Percentiles rank a stretch among this genome's conserved stretches.
These are phyloP conservation scores for Diaporthe citriasiana DNA, from an alignment of 2,329 filamentous ascomycete species.

Conservation along the genomic window DNA sequence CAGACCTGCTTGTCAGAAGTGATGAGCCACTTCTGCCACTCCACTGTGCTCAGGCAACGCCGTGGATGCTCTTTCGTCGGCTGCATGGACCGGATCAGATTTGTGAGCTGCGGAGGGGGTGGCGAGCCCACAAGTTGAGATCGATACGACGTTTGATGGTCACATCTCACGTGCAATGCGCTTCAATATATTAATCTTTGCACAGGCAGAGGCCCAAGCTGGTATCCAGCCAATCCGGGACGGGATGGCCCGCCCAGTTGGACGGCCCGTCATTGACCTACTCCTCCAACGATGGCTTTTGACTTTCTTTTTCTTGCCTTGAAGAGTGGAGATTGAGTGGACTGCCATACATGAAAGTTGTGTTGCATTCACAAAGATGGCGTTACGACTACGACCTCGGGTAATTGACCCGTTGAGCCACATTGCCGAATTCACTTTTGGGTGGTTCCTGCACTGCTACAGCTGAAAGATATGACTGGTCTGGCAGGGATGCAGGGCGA, in stretches of 20 bases:
- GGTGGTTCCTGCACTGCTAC: not conserved
- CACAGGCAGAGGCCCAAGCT: constrained; percentile 15
- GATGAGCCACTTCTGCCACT: no score
- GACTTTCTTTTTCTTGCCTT: not conserved
- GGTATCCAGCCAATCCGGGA: not conserved
- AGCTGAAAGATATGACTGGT: not conserved
- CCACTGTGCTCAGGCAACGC: not conserved
- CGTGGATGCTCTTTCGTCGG: not conserved
- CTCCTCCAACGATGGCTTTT: not conserved
- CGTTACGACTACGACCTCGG: not conserved
- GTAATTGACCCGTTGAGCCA: not conserved
- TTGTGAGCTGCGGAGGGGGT: constrained; percentile 9
- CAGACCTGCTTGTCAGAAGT: not conserved
- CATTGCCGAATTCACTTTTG: constrained; percentile 18
- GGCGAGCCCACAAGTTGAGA: not conserved
- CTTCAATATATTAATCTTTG: constrained; percentile 19
- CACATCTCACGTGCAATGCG: not conserved
- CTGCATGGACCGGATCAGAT: not conserved
- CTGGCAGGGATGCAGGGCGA: constrained; percentile 9
- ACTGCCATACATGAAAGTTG: not conserved
- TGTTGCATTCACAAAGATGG: constrained; percentile 16
- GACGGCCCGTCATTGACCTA: no score
- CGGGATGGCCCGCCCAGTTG: not conserved
- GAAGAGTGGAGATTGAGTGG: constrained; percentile 7
- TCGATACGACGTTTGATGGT: constrained; percentile 8